A percentile compares a stretch with the other conserved stretches of the same genome.
Evolutionary conservation across 768 basidiomycete genomes (phyloP).

Genomic region (Pulveroboletus sp.): DNA sequence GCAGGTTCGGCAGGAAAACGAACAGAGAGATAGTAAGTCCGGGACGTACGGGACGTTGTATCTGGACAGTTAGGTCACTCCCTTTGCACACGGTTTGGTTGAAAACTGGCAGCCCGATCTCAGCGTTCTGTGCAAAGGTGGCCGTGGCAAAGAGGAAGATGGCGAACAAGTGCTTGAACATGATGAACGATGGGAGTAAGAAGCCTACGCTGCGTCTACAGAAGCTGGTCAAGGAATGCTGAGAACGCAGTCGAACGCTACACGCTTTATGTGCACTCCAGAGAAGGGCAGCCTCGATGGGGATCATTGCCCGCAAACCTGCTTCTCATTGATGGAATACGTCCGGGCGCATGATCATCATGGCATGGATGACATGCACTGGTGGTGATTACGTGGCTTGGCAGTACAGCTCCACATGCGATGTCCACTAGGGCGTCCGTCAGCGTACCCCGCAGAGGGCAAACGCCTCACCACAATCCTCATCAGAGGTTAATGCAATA

Average conservation of each 20-base stretch:
- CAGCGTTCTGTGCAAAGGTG: constrained; percentile 40
- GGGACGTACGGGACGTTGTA: constrained; percentile 45
- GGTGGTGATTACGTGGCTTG: too few species aligned
- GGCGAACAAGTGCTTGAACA: constrained; percentile 14
- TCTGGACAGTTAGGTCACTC: constrained; percentile 38
- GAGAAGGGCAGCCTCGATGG: constrained; percentile 1
- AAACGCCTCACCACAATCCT: too few species aligned
- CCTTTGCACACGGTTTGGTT: constrained; percentile 36
- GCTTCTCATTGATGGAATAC: too few species aligned
- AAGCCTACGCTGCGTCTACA: too few species aligned
- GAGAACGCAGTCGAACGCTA: background rate
- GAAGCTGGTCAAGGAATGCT: too few species aligned
- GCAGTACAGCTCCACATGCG: too few species aligned
- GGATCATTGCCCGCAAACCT: constrained; percentile 6
- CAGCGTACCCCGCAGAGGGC: too few species aligned
- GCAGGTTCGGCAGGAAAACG: background rate
- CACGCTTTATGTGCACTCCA: constrained; percentile 13
- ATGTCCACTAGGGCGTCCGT: too few species aligned
- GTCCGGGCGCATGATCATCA: too few species aligned
- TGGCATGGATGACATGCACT: too few species aligned
- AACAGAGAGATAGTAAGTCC: too few species aligned
- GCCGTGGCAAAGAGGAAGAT: constrained; percentile 30
- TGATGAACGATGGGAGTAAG: constrained; percentile 1
- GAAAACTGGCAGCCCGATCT: constrained; percentile 38
- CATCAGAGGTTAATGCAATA: too few species aligned